A percentile compares a stretch with the other conserved stretches of the same genome.
These are phyloP conservation scores for Coprinopsis strossmayeri DNA, from an alignment of 768 basidiomycete species.

Conservation along the genomic window DNA sequence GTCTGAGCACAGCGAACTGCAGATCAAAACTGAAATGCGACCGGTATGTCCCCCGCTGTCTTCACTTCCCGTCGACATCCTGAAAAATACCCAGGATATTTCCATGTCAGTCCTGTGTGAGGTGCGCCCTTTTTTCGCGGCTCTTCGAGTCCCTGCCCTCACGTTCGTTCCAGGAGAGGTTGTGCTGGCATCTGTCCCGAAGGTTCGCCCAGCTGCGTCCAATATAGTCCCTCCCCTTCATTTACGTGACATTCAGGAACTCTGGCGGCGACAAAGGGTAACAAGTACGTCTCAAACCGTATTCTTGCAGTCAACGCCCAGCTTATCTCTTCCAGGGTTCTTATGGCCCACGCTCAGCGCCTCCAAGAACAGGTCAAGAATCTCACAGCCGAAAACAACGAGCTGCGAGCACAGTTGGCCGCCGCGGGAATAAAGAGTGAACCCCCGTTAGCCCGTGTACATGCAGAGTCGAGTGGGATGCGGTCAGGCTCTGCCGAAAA, in stretches of 20 bases:
- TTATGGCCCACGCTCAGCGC: constrained; percentile 43
- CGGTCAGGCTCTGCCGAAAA: constrained; percentile 2
- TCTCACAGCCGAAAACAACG: constrained; percentile 33
- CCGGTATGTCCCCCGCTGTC: too few species aligned
- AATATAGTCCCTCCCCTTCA: background rate
- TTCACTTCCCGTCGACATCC: too few species aligned
- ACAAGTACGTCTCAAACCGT: constrained; percentile 33
- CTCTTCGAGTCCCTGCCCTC: background rate
- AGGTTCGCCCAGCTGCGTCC: constrained; percentile 21
- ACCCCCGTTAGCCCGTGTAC: too few species aligned
- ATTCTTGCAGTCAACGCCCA: too few species aligned
- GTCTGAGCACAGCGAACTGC: constrained; percentile 3
- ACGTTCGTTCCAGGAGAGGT: constrained; percentile 30
- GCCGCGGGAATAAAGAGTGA: constrained; percentile 15
- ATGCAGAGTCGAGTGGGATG: too few species aligned
- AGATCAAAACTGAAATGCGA: constrained; percentile 54
- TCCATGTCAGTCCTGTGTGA: constrained; percentile 49
- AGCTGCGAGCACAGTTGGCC: constrained; percentile 38
- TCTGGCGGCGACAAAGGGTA: constrained; percentile 48
- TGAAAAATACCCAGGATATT: constrained; percentile 27
- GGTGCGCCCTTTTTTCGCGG: constrained; percentile 16
- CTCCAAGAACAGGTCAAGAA: constrained; percentile 41
- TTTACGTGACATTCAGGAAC: constrained; percentile 25
- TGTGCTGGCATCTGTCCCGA: constrained; percentile 48
- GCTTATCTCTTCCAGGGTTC: constrained; percentile 28